A percentile compares a stretch with the other conserved stretches of the same genome.
Evolutionary conservation across 2,329 filamentous ascomycete species (phyloP).

Genomic region (Thielaviopsis populi): DNA sequence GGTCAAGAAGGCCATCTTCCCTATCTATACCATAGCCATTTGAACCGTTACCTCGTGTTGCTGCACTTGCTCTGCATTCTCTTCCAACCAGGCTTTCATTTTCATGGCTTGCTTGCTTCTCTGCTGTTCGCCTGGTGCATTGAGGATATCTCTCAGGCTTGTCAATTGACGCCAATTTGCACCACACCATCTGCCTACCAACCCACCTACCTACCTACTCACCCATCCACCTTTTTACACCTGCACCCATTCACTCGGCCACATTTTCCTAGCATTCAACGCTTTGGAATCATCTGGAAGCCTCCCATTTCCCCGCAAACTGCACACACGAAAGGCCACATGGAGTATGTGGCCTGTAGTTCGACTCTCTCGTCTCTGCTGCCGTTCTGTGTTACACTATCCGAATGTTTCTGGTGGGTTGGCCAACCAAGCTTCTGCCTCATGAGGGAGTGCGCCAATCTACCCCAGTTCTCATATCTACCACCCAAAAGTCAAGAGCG

Average conservation of each 20-base stretch:
- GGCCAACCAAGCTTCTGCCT: background rate
- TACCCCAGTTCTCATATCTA: background rate
- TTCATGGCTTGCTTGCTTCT: background rate
- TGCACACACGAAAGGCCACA: background rate
- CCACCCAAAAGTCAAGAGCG: background rate
- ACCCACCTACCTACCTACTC: background rate
- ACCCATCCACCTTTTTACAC: background rate
- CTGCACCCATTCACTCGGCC: background rate
- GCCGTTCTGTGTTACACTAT: background rate
- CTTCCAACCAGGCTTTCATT: background rate
- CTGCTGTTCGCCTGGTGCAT: background rate
- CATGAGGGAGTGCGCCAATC: too few relatives aligned
- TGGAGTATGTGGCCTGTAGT: background rate
- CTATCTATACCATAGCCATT: conserved; percentile 16
- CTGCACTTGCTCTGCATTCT: background rate
- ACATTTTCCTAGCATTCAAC: background rate
- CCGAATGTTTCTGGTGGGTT: background rate
- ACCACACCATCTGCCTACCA: too few relatives aligned
- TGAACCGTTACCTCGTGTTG: conserved; percentile 11
- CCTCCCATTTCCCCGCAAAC: background rate
- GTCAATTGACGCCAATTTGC: background rate
- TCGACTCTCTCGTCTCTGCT: background rate
- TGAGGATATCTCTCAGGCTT: background rate
- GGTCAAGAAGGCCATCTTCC: conserved; percentile 11
- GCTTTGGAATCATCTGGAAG: background rate